Evolutionary conservation across 2,329 filamentous ascomycete species (phyloP).

Genomic region (Didymosphaeria variabile): DNA sequence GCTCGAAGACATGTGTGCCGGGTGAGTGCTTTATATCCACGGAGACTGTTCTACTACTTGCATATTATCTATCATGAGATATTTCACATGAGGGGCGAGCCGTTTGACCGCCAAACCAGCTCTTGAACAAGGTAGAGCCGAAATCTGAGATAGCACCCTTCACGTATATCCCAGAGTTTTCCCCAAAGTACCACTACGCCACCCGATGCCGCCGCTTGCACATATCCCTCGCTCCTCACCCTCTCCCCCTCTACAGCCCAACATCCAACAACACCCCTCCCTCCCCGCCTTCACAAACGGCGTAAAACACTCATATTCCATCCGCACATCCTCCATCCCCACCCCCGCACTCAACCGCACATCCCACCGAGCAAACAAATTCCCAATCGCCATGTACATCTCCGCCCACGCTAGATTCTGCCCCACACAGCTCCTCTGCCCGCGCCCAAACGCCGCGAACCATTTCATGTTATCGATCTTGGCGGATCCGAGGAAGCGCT

Average conservation of each 20-base stretch:
- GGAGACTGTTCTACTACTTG: too few relatives aligned
- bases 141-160: too few relatives aligned
- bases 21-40: too few relatives aligned
- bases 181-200: too few relatives aligned
- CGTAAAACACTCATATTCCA: conserved; percentile 21
- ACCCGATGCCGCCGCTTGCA: too few relatives aligned
- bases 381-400: conserved; percentile 23
- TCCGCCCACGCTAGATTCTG: conserved; percentile 24
- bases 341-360: conserved; percentile 14
- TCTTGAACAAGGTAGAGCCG: too few relatives aligned
- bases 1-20: too few relatives aligned
- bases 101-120: too few relatives aligned
- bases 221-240: too few relatives aligned
- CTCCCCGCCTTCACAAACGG: conserved; percentile 15
- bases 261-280: conserved; percentile 4
- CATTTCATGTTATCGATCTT: conserved; percentile 12
- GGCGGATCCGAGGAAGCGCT: conserved; percentile 19
- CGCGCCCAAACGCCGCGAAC: conserved; percentile 23
- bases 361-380: conserved; percentile 24
- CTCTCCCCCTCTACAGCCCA: neutral
- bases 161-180: too few relatives aligned
- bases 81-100: too few relatives aligned
- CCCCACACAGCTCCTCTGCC: conserved; percentile 23
- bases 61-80: too few relatives aligned
- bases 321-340: conserved; percentile 15